Evolutionary conservation across 164 flowering plant species (phyloP), one percentile per base, ranked within the genome.

Genomic region (Nymphaea colorata): DNA sequence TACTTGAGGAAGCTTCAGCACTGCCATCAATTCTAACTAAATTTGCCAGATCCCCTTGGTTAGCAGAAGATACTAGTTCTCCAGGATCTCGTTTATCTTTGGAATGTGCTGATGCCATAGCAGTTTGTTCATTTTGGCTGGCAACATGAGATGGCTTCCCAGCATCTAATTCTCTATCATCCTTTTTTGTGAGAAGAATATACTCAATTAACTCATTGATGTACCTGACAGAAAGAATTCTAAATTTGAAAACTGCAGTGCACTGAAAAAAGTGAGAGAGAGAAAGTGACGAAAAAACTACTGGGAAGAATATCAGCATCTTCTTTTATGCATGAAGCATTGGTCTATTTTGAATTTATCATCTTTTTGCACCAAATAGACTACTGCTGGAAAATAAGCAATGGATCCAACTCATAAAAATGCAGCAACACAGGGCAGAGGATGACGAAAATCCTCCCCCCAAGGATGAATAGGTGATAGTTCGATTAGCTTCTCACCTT

Each of bases 121-220:
- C 76, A 75, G 76, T 60, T 18, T 69, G 77, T 77, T 71, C 74
- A 47, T 60, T 62, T 42, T 62, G 70, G 68, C 62, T 8, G 4
- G 74, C 64, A 47, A 69, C 41, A 68, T 71, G 73, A 66, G 77
- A 43, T 69, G 83, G 76, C 44, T 68, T 76, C 12, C 55, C 55
- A 7, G 12, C 55, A 47, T 7, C 55, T 47, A 47, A 12, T 47
- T 47, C 55, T 47, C 7, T 12, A 47, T 12, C 55, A 47, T 47
- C 87, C 51, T 80, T 79, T 17, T 68, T 59, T 51, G 82, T 75
- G 73, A 87, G 84, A 42, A 87, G 69, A 66, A 95, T 67, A 65
- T 64, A 74, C 72, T 89, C 98, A 75, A 95, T 81, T 78, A 92
- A 69, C 82, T 95, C 91, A 74, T 95, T 95, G 67, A 92, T 81